Base-by-base conservation (phyloP, 2,329 filamentous ascomycete species). In the Claviceps maximensis region DNA sequence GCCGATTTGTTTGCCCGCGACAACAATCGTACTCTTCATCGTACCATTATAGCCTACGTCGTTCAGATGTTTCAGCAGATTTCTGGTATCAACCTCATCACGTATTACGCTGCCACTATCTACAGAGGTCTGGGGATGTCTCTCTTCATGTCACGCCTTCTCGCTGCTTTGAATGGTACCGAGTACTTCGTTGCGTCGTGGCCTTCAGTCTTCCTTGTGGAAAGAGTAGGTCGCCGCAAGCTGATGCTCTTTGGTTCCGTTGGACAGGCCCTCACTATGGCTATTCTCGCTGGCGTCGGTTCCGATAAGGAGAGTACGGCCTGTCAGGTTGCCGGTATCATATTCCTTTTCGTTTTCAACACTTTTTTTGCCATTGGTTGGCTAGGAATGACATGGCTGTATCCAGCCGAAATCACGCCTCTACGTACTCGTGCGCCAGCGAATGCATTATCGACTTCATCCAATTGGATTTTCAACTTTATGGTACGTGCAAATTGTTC, bases 161-260 rank as follows among this genome's bases (percentile, higher is more conserved):
- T 73, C 1, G 81, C 64, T 67, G 64, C 65, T 12, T 58, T 70
- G 49, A 69, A 69, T 53, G 65, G 63, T 1, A 69, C 65, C 55
- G 74, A 83, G 59, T 71, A 79, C 51, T 71, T 83, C 64, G 80
- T 84, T 63, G 83, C 77, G 1, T 83, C 83, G 3, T 79, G 82
- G 79, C 73, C 74, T 0, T 71, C 74, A 1, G 72, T 77, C 21
- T 81, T 82, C 63, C 72, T 84, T 27, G 80, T 85, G 40, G 82
- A 86, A 65, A 75, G 78, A 1, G 78, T 83, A 3, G 83, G 83
- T 12, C 80, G 86, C 29, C 76, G 85, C 19, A 78, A 79, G 61
- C 75, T 89, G 55, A 88, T 89, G 83, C 68, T 89, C 19, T 79
- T 87, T 57, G 84, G 84, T 51, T 80, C 79, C 40, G 62, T 75